phyloP scores from a whole-genome alignment of 2,329 filamentous ascomycete genomes.

The Helotiales sp. region DNA sequence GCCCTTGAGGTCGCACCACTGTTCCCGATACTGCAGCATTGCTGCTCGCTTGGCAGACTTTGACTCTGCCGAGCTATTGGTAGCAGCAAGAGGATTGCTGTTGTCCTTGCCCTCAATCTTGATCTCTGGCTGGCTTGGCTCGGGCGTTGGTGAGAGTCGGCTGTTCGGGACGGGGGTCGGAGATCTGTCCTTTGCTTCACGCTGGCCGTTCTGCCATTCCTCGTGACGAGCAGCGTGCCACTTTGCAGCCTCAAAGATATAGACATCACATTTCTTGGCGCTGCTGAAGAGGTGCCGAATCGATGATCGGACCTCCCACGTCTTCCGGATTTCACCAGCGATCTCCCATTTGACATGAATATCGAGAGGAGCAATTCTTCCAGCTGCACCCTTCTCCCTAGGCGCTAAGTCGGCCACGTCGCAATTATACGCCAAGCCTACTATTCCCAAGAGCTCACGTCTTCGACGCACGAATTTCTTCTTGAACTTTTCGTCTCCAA shows the following conservation, averaged over 20 bases:
- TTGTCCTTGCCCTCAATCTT: neutral
- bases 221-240: neutral
- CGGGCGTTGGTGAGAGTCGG: neutral
- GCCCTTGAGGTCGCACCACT: neutral
- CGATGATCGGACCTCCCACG: neutral
- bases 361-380: slow-evolving; percentile 2
- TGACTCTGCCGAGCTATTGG: neutral
- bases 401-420: neutral
- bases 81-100: neutral
- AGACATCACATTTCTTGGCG: neutral
- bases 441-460: neutral
- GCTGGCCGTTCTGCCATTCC: neutral
- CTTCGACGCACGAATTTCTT: slow-evolving; percentile 3
- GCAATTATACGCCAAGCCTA: neutral
- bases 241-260: slow-evolving; percentile 2
- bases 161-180: neutral
- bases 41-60: neutral
- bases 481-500: neutral
- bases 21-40: neutral
- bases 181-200: slow-evolving; percentile 2
- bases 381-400: neutral
- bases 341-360: slow-evolving; percentile 1
- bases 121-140: neutral
- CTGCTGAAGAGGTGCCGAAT: slow-evolving; percentile 2
- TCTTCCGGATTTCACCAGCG: neutral